Evolutionary conservation across 164 flowering plant species (phyloP).

Genomic region (Annona squamosa): DNA sequence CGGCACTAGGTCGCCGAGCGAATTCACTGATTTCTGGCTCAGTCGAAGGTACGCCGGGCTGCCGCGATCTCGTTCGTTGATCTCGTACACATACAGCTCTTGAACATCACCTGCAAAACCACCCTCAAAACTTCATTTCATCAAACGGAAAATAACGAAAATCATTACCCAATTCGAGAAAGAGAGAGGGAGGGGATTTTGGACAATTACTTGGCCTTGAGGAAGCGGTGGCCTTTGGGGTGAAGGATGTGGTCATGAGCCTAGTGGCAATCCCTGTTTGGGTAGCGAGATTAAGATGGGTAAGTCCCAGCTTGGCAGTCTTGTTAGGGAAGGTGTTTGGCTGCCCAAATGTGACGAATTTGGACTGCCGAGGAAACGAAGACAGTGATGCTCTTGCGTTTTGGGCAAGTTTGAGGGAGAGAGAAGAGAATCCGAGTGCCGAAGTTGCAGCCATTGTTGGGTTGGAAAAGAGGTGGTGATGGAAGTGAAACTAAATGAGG

Average conservation of each 20-base stretch:
- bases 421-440: slow-evolving; percentile 17
- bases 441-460: slow-evolving; percentile 25
- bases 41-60: slow-evolving; percentile 61
- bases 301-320: slow-evolving; percentile 11
- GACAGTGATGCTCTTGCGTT: slow-evolving; percentile 9
- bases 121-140: no score
- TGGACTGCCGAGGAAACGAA: slow-evolving; percentile 5
- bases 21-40: slow-evolving; percentile 39
- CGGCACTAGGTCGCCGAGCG: slow-evolving; percentile 68
- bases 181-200: background rate
- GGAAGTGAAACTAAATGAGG: background rate
- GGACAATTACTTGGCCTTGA: slow-evolving; percentile 22
- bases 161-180: no score
- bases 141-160: background rate
- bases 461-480: background rate
- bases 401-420: slow-evolving; percentile 15
- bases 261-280: background rate
- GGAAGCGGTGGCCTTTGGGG: slow-evolving; percentile 10
- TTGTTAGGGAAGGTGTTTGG: slow-evolving; percentile 3
- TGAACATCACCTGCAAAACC: slow-evolving; percentile 36
- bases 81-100: slow-evolving; percentile 55
- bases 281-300: slow-evolving; percentile 11
- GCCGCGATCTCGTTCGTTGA: slow-evolving; percentile 62
- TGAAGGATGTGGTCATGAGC: slow-evolving; percentile 12
- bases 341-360: slow-evolving; percentile 6